Evolutionary conservation across 805 yeast genomes (phyloP), one percentile per base, ranked within the genome.

Genomic region (Pichia rugopelliculosa): DNA sequence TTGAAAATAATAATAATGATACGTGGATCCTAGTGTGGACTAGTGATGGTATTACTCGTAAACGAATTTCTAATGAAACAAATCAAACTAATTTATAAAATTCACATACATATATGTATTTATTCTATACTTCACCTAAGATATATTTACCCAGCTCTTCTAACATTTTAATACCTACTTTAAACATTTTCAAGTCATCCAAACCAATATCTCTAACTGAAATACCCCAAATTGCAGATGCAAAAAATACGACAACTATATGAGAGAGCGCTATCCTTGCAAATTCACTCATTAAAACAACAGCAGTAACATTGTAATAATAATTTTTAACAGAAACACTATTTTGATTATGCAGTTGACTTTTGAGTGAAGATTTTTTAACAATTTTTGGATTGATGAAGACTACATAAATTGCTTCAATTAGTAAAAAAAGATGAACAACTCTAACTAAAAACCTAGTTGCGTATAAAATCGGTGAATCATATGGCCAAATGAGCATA

Each of bases 401-500:
- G 10, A 63, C 59, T n/a, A 62, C 61, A 43, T 64, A 62, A 12
- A 66, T 44, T 4, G 64, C 68, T 41, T 66, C 69, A 8, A 66
- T 53, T 9, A 64, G 52, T 24, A 66, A 56, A 9, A 62, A 56
- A 13, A 61, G 43, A 46, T 66, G 64, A 15, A 66, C 59, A 4
- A 63, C 47, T 25, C 63, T 61, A 9, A 66, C 64, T n/a, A 61
- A 50, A 24, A 59, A 55, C 45, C 67, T 57, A 1, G 70, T 67
- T 34, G 65, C 51, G 38, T 62, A 59, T 36, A 67, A 82, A 3
- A 84, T 71, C 1, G 83, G 72, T n/a, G 85, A 77, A 59, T 93
- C 96, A 59, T 93, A 93, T 0, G 96, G 93, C 99, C 99, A 93
- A 33, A 93, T 91, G 27, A 93, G 71, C 90, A 91, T 91, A 30